Evolutionary conservation across 495 filamentous ascomycete genomes (phyloP).

Genomic region (Penicillium canariense): DNA sequence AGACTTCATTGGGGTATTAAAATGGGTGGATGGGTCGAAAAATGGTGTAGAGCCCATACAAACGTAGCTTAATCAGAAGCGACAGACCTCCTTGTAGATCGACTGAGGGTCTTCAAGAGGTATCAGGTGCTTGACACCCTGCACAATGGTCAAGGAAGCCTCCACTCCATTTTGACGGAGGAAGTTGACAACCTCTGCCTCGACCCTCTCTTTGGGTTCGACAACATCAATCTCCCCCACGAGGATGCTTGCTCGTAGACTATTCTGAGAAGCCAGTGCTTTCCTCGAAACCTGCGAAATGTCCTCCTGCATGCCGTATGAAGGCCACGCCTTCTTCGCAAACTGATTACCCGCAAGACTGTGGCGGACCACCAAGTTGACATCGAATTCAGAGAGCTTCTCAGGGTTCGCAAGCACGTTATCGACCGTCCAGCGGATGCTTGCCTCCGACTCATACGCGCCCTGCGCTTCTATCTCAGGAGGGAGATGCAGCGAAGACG

Average conservation of each 20-base stretch:
- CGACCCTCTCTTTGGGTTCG: conserved; percentile 34
- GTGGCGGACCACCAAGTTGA: conserved; percentile 25
- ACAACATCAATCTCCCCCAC: conserved; percentile 35
- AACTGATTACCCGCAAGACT: conserved; percentile 30
- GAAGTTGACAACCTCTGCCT: conserved; percentile 26
- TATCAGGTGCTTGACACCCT: conserved; percentile 8
- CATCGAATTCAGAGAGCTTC: conserved; percentile 17
- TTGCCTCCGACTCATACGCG: conserved; percentile 32
- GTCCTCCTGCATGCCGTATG: conserved; percentile 42
- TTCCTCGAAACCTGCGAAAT: conserved; percentile 19
- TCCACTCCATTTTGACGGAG: conserved; percentile 7
- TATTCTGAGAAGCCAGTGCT: not conserved
- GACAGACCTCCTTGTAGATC: not conserved
- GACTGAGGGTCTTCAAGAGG: not conserved
- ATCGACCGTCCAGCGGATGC: conserved; percentile 29
- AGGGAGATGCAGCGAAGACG: conserved; percentile 31
- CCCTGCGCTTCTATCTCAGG: conserved; percentile 38
- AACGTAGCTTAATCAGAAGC: not conserved
- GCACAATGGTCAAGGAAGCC: conserved; percentile 1
- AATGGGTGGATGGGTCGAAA: no score
- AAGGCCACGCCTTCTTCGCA: conserved; percentile 39
- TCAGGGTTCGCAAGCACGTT: conserved; percentile 35
- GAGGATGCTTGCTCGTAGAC: conserved; percentile 22
- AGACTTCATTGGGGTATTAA: not conserved
- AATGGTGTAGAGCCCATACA: not conserved